Percentiles rank a stretch among this genome's conserved stretches.
phyloP scores from a whole-genome alignment of 2,329 filamentous ascomycete species.

The Hypocrella siamensis region DNA sequence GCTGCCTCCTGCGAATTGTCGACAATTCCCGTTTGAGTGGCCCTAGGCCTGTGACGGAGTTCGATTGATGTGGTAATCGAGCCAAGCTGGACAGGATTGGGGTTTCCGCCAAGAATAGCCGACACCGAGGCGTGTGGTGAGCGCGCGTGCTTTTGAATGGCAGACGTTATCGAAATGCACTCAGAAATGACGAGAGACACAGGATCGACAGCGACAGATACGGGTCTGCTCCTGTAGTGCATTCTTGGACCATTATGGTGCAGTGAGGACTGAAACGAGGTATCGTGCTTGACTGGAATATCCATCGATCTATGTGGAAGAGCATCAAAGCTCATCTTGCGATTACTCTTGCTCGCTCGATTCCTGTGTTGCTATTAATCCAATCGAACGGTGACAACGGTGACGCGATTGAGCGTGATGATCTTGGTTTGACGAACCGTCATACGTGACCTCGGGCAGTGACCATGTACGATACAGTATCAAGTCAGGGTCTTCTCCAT shows the following conservation, averaged over 20 bases:
- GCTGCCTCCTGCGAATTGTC: slow-evolving; percentile 31
- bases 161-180: slow-evolving; percentile 96
- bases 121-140: slow-evolving; percentile 94
- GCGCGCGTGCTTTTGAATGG: slow-evolving; percentile 93
- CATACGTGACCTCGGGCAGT: too few species aligned
- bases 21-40: slow-evolving; percentile 13
- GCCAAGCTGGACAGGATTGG: slow-evolving; percentile 39
- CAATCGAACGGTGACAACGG: too few species aligned
- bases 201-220: slow-evolving; percentile 76
- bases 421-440: too few species aligned
- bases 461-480: too few species aligned
- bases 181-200: slow-evolving; percentile 92
- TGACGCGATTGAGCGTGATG: too few species aligned
- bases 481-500: too few species aligned
- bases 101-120: slow-evolving; percentile 74
- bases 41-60: slow-evolving; percentile 25
- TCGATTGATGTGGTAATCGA: slow-evolving; percentile 26
- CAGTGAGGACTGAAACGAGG: neutral
- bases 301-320: neutral
- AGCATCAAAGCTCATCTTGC: neutral
- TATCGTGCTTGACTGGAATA: neutral
- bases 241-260: slow-evolving; percentile 26
- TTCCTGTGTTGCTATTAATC: too few species aligned
- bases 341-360: too few species aligned
- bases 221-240: slow-evolving; percentile 43